Evolutionary conservation across 1,139 yeast species (phyloP).

Genomic region (Debaryomyces sp.): DNA sequence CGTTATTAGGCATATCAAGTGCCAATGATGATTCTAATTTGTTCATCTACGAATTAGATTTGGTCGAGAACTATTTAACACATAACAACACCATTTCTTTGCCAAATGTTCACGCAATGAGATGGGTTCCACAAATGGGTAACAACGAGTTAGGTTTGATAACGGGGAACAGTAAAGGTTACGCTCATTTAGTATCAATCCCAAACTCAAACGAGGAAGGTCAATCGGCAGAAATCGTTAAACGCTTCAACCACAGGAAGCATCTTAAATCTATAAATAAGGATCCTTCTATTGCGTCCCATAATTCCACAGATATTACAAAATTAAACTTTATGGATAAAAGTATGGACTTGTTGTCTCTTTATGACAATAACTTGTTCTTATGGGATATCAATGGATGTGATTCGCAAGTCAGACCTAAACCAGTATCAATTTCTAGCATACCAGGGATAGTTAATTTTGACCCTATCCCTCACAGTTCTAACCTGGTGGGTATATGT

Average conservation of each 20-base stretch:
- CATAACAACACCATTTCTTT: constrained; percentile 76
- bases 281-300: constrained; percentile 18
- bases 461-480: constrained; percentile 48
- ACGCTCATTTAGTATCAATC: constrained; percentile 66
- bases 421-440: constrained; percentile 55
- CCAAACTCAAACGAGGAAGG: constrained; percentile 48
- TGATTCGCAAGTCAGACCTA: constrained; percentile 43
- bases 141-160: constrained; percentile 39
- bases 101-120: constrained; percentile 65
- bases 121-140: constrained; percentile 55
- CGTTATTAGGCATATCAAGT: constrained; percentile 64
- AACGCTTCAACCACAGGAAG: constrained; percentile 72
- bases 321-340: constrained; percentile 29
- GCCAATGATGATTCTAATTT: constrained; percentile 59
- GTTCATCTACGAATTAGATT: constrained; percentile 62
- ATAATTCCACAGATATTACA: constrained; percentile 23
- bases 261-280: constrained; percentile 44
- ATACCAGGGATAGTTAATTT: constrained; percentile 55
- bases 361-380: constrained; percentile 66
- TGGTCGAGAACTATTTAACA: constrained; percentile 49
- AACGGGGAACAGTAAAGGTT: constrained; percentile 73
- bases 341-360: constrained; percentile 43
- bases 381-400: constrained; percentile 70
- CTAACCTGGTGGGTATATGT: constrained; percentile 52
- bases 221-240: constrained; percentile 68